Conservation (phyloP, 805 yeast genomes). For the Isabelozyma rhagii region DNA sequence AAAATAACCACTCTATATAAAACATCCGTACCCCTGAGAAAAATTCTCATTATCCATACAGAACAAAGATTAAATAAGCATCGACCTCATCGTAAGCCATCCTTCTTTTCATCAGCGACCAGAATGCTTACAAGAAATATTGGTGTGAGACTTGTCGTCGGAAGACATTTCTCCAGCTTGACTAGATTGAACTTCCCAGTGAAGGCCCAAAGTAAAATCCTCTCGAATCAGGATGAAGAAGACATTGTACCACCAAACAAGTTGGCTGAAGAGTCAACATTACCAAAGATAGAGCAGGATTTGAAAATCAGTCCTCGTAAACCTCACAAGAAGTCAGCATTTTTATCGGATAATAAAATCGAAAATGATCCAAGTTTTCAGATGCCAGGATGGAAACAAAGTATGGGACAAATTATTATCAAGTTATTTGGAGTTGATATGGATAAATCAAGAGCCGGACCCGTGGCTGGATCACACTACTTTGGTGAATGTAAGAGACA, state of each 20-base stretch:
- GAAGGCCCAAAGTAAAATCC: not conserved
- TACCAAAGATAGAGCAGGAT: constrained; percentile 37
- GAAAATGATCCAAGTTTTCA: constrained; percentile 34
- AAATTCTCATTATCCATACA: not conserved
- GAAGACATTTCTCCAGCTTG: not conserved
- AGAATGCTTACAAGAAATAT: not conserved
- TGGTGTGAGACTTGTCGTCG: not conserved
- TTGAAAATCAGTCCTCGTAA: constrained; percentile 33
- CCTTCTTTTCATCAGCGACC: not conserved
- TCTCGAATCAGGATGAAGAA: constrained; percentile 1
- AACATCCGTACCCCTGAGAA: not conserved
- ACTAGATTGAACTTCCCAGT: not conserved
- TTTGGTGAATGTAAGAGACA: constrained; percentile 85
- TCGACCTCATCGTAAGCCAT: not conserved
- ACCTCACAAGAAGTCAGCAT: constrained; percentile 33
- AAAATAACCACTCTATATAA: too few species aligned
- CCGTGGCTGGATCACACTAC: constrained; percentile 87
- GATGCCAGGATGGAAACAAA: constrained; percentile 35
- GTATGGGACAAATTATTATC: constrained; percentile 64
- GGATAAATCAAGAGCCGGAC: constrained; percentile 91
- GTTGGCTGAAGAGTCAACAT: constrained; percentile 37
- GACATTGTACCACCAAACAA: constrained; percentile 24
- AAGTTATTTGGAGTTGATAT: constrained; percentile 71
- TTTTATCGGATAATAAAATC: constrained; percentile 35
- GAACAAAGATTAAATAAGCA: not conserved